Conservation (phyloP, 2,329 filamentous ascomycete genomes). For the Pseudogymnoascus sp. region DNA sequence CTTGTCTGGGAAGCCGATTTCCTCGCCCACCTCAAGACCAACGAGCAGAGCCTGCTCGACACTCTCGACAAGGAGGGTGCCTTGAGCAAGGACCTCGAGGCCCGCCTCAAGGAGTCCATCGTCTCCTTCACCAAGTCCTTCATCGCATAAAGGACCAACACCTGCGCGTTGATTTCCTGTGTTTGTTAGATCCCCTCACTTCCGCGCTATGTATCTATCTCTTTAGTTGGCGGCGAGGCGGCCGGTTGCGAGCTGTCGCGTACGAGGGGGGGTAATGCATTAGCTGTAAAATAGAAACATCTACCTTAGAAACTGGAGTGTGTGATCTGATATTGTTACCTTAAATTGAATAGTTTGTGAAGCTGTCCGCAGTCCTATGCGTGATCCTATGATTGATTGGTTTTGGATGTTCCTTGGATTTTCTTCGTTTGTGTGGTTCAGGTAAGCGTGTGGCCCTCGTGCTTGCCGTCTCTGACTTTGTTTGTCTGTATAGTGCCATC, state of each 20-base stretch:
- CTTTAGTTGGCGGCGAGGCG: slow-evolving; percentile 9
- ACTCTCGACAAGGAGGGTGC: slow-evolving; percentile 94
- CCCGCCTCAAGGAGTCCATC: slow-evolving; percentile 71
- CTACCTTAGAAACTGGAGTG: slow-evolving; percentile 11
- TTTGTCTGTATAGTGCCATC: no score
- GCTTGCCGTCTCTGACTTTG: background rate
- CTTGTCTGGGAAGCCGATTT: slow-evolving; percentile 92
- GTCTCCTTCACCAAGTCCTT: slow-evolving; percentile 90
- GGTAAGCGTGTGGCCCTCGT: background rate
- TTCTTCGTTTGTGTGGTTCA: no score
- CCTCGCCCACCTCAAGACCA: slow-evolving; percentile 83
- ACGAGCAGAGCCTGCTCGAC: slow-evolving; percentile 75
- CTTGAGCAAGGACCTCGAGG: slow-evolving; percentile 89
- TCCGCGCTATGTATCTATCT: slow-evolving; percentile 10
- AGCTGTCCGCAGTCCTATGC: background rate
- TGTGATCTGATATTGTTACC: slow-evolving; percentile 9
- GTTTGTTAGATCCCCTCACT: slow-evolving; percentile 9
- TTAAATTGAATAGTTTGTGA: slow-evolving; percentile 9
- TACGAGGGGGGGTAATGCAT: slow-evolving; percentile 11
- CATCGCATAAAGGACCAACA: slow-evolving; percentile 30
- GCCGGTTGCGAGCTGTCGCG: slow-evolving; percentile 9
- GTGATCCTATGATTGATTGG: background rate
- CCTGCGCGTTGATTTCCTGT: slow-evolving; percentile 12
- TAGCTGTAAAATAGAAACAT: slow-evolving; percentile 12
- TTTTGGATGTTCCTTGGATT: background rate